These are phyloP conservation scores for Colletotrichum graminicola DNA, from an alignment of 2,329 filamentous ascomycete species.

Conservation along the genomic window DNA sequence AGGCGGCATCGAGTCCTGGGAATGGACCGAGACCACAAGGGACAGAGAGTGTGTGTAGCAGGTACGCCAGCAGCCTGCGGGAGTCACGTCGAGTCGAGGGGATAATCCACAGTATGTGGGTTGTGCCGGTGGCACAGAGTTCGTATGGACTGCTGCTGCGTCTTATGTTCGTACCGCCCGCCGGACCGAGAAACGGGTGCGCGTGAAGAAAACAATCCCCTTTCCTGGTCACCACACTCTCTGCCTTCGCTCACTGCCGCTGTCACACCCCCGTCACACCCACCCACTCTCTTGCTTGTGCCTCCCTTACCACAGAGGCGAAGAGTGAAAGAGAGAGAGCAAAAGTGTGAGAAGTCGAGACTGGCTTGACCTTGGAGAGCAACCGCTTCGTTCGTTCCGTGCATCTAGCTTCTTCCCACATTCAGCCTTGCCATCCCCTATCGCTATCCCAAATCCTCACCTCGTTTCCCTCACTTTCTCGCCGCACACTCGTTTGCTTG, in stretches of 20 bases:
- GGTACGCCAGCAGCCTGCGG: background rate
- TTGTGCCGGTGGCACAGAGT: constrained; percentile 36
- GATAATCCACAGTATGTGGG: constrained; percentile 21
- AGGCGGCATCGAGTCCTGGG: constrained; percentile 9
- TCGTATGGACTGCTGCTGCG: constrained; percentile 39
- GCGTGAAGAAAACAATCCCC: constrained; percentile 43
- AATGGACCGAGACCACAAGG: background rate
- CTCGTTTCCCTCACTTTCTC: constrained; percentile 27
- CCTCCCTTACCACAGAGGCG: constrained; percentile 28
- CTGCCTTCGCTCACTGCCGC: constrained; percentile 8
- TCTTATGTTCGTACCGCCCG: constrained; percentile 23
- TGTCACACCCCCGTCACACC: constrained; percentile 24
- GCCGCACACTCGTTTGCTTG: constrained; percentile 37
- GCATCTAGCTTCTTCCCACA: constrained; percentile 27
- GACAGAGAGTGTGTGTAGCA: background rate
- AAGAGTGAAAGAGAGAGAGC: constrained; percentile 11
- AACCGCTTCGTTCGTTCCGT: constrained; percentile 31
- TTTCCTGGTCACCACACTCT: constrained; percentile 33
- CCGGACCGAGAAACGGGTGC: constrained; percentile 14
- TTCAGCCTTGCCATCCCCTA: constrained; percentile 21
- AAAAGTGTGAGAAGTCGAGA: constrained; percentile 13
- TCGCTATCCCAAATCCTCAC: constrained; percentile 8
- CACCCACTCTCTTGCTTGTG: constrained; percentile 1
- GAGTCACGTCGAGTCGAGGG: background rate
- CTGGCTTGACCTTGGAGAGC: constrained; percentile 12